A percentile compares a stretch with the other conserved stretches of the same genome.
Conservation (phyloP, 2,329 filamentous ascomycete genomes). For the Phialemoniopsis sp. region DNA sequence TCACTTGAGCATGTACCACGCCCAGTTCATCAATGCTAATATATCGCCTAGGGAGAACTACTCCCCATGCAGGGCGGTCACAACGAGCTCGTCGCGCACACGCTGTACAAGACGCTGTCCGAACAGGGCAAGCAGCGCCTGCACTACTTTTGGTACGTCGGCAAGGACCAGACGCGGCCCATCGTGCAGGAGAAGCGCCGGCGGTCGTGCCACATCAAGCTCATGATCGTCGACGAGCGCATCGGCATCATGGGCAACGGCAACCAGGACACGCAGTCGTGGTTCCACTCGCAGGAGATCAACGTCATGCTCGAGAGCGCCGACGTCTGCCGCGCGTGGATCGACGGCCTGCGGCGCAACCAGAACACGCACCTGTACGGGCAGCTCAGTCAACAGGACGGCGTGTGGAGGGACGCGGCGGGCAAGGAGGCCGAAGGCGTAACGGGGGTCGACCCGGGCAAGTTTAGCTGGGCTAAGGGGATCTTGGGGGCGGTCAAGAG, state of each 20-base stretch:
- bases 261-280: slow-evolving; percentile 78
- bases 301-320: slow-evolving; percentile 70
- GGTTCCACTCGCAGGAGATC: slow-evolving; percentile 74
- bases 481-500: slow-evolving; percentile 53
- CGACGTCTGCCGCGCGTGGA: slow-evolving; percentile 58
- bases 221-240: slow-evolving; percentile 67
- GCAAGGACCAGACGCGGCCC: slow-evolving; percentile 65
- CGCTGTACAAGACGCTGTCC: slow-evolving; percentile 52
- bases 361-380: slow-evolving; percentile 63
- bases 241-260: slow-evolving; percentile 72
- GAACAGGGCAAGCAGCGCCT: slow-evolving; percentile 42
- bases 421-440: slow-evolving; percentile 43
- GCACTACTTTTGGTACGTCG: slow-evolving; percentile 67
- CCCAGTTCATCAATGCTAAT: too few species aligned
- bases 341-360: slow-evolving; percentile 45
- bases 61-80: slow-evolving; percentile 72
- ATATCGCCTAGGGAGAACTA: slow-evolving; percentile 56
- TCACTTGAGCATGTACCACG: too few species aligned
- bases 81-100: slow-evolving; percentile 65
- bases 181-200: slow-evolving; percentile 63
- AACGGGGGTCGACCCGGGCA: slow-evolving; percentile 48
- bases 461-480: slow-evolving; percentile 55
- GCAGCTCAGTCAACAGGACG: slow-evolving; percentile 45
- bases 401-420: slow-evolving; percentile 56
- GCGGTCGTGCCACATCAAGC: slow-evolving; percentile 71